Conservation (phyloP, 495 filamentous ascomycete genomes). For the Diplogelasinospora grovesii region DNA sequence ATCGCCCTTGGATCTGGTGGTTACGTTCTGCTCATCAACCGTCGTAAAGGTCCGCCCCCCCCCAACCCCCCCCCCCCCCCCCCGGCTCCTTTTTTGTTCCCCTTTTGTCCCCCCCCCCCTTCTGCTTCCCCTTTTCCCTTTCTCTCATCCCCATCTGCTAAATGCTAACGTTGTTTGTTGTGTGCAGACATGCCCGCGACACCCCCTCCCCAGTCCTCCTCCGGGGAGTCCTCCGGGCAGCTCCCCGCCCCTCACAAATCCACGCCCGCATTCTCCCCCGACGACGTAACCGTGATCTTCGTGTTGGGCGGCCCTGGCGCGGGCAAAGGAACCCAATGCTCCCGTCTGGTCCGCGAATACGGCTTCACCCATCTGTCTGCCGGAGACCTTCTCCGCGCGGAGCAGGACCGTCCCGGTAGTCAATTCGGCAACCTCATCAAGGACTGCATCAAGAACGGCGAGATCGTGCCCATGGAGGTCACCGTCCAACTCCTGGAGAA, state of each 20-base stretch:
- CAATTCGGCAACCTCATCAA: constrained; percentile 89
- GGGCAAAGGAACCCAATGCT: constrained; percentile 83
- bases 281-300: constrained; percentile 80
- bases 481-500: constrained; percentile 91
- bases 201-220: constrained; percentile 8
- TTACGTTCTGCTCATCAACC: constrained; percentile 39
- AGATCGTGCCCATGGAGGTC: constrained; percentile 97
- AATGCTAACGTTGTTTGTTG: too few species aligned
- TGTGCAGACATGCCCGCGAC: constrained; percentile 27
- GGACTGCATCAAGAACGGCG: constrained; percentile 82
- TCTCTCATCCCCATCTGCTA: too few species aligned
- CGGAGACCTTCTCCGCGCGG: constrained; percentile 87
- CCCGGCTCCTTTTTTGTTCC: neutral
- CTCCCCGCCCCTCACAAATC: constrained; percentile 42
- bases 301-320: constrained; percentile 74
- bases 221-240: constrained; percentile 30
- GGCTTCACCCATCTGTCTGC: constrained; percentile 88
- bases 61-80: neutral
- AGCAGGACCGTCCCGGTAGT: constrained; percentile 77
- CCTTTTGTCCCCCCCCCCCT: too few species aligned
- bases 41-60: constrained; percentile 21
- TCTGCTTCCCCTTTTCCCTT: too few species aligned
- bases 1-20: constrained; percentile 39
- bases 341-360: constrained; percentile 80
- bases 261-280: constrained; percentile 70